phyloP scores from a whole-genome alignment of 2,329 filamentous ascomycete genomes.

The Fusarium sp. region DNA sequence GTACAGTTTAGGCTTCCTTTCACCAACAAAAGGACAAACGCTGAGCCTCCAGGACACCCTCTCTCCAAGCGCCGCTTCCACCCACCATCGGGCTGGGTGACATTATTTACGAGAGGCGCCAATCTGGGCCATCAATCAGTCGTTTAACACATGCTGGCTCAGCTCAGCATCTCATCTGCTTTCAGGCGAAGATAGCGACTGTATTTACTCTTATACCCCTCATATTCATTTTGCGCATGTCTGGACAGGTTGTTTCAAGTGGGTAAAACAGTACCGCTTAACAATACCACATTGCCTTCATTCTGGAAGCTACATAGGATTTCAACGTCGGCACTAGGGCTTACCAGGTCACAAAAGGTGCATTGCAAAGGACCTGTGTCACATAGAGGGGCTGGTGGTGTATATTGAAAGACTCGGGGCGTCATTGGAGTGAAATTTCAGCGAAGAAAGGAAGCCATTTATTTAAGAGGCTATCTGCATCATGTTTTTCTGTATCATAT shows the following conservation, averaged over 20 bases:
- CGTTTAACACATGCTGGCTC: neutral
- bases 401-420: neutral
- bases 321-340: neutral
- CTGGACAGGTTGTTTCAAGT: neutral
- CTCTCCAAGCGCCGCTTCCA: slow-evolving; percentile 8
- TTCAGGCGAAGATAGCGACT: slow-evolving; percentile 1
- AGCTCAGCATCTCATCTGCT: neutral
- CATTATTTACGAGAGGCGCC: neutral
- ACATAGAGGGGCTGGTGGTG: neutral
- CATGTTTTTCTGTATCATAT: slow-evolving; percentile 14
- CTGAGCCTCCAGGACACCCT: neutral
- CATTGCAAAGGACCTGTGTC: neutral
- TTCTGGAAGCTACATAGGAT: neutral
- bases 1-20: neutral
- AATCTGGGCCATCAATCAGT: slow-evolving; percentile 22
- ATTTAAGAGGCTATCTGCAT: neutral
- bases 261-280: slow-evolving; percentile 28
- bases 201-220: slow-evolving; percentile 20
- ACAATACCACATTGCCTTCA: neutral
- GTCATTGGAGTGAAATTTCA: neutral
- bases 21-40: slow-evolving; percentile 10
- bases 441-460: neutral
- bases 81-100: neutral
- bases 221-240: neutral
- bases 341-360: slow-evolving; percentile 1